A percentile compares a stretch with the other conserved stretches of the same genome.
Conservation (phyloP, 371 early-diverging fungal species). For the Apophysomyces ossiformis region DNA sequence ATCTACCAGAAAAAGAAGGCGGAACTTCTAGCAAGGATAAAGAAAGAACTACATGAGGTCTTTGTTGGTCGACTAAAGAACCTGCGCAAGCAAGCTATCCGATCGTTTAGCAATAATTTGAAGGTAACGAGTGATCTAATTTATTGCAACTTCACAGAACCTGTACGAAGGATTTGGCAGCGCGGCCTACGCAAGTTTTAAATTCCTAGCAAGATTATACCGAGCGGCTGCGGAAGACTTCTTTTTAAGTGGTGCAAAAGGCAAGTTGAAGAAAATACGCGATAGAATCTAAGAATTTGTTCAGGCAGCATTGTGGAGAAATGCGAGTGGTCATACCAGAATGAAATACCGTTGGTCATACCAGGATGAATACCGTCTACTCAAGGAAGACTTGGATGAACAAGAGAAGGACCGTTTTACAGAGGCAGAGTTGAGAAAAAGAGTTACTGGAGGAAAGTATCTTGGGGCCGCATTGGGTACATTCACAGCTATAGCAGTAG, state of each 20-base stretch:
- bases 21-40: slow-evolving; percentile 79
- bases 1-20: slow-evolving; percentile 87
- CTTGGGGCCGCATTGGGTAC: too few species aligned
- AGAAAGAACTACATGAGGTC: slow-evolving; percentile 75
- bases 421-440: too few species aligned
- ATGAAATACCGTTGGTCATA: slow-evolving; percentile 78
- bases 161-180: slow-evolving; percentile 35
- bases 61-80: slow-evolving; percentile 90
- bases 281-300: background rate
- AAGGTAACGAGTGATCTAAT: slow-evolving; percentile 15
- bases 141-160: slow-evolving; percentile 15
- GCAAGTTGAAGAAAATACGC: background rate
- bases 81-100: slow-evolving; percentile 71
- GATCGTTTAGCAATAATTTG: slow-evolving; percentile 58
- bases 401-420: too few species aligned
- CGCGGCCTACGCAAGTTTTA: slow-evolving; percentile 60
- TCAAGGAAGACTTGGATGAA: slow-evolving; percentile 62
- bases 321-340: slow-evolving; percentile 79
- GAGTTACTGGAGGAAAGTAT: too few species aligned
- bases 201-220: slow-evolving; percentile 47
- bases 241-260: slow-evolving; percentile 46
- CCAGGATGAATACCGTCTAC: slow-evolving; percentile 62
- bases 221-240: slow-evolving; percentile 44
- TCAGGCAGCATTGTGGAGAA: slow-evolving; percentile 60
- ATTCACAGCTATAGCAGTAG: too few species aligned